Conservation (phyloP, 257 asterid genomes). For the Scutellaria galericulata region DNA sequence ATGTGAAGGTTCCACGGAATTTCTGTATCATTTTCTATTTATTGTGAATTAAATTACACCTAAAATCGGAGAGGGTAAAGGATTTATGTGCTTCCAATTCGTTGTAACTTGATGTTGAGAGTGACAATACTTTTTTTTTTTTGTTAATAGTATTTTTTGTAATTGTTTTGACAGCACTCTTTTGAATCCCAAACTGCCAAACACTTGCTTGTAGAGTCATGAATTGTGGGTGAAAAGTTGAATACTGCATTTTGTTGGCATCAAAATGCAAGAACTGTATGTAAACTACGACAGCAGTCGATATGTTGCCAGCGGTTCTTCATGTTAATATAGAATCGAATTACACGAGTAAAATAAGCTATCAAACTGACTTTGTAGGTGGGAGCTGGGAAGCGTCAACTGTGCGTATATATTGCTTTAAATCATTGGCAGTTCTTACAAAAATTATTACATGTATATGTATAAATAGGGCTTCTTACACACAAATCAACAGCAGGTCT, state of each 20-base stretch:
- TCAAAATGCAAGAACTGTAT: too few relatives aligned
- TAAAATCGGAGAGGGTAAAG: neutral
- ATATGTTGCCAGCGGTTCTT: too few relatives aligned
- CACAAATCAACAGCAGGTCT: constrained; percentile 22
- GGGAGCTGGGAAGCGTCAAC: neutral
- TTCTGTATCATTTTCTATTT: constrained; percentile 27
- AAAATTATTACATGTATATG: constrained; percentile 26
- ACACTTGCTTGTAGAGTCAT: too few relatives aligned
- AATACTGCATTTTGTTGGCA: too few relatives aligned
- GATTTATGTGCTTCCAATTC: constrained; percentile 18
- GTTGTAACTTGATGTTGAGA: neutral
- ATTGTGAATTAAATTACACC: constrained; percentile 21
- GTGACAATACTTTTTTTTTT: neutral
- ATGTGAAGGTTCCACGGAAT: constrained; percentile 35
- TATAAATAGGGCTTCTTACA: neutral
- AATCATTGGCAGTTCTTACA: constrained; percentile 32
- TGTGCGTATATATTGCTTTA: constrained; percentile 17
- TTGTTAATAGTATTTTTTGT: neutral
- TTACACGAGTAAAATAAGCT: neutral
- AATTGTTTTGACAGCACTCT: too few relatives aligned
- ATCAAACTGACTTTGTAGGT: neutral
- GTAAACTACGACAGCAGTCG: too few relatives aligned
- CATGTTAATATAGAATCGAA: neutral
- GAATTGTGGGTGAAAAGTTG: too few relatives aligned
- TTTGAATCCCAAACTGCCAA: too few relatives aligned